A percentile compares a stretch with the other conserved stretches of the same genome.
Conservation (phyloP, 345 rosid species). For the Pistacia atlantica region DNA sequence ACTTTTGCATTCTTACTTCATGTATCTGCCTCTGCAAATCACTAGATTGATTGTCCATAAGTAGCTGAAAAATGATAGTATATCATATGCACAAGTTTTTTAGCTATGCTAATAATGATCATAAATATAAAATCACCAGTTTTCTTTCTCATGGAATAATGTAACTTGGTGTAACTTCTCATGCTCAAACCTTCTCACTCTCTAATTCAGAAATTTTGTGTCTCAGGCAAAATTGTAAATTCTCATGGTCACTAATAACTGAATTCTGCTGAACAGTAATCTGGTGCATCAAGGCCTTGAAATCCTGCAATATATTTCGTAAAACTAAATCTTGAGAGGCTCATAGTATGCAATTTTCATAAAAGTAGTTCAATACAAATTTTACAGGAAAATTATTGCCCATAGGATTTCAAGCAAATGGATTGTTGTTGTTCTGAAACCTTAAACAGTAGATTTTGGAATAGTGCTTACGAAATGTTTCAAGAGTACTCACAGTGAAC, state of each 20-base stretch:
- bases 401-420: not conserved
- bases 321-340: constrained; percentile 13
- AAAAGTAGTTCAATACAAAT: not conserved
- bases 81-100: constrained; percentile 9
- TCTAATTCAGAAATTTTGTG: constrained; percentile 57
- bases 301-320: constrained; percentile 51
- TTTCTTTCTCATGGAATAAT: not conserved
- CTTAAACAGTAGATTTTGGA: not conserved
- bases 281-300: constrained; percentile 47
- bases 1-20: constrained; percentile 46
- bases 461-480: constrained; percentile 5
- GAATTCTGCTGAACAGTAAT: constrained; percentile 50
- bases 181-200: constrained; percentile 60
- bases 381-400: not conserved
- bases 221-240: constrained; percentile 33
- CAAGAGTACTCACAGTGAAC: constrained; percentile 56
- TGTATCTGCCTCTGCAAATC: constrained; percentile 57
- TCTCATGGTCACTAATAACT: constrained; percentile 42
- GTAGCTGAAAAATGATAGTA: constrained; percentile 42
- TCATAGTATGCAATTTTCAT: not conserved
- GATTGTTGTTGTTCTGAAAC: not conserved
- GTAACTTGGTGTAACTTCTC: not conserved
- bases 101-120: no score
- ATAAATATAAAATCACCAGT: not conserved
- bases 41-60: constrained; percentile 42